Conservation (phyloP, 2,329 filamentous ascomycete species). For the Colletotrichum godetiae region DNA sequence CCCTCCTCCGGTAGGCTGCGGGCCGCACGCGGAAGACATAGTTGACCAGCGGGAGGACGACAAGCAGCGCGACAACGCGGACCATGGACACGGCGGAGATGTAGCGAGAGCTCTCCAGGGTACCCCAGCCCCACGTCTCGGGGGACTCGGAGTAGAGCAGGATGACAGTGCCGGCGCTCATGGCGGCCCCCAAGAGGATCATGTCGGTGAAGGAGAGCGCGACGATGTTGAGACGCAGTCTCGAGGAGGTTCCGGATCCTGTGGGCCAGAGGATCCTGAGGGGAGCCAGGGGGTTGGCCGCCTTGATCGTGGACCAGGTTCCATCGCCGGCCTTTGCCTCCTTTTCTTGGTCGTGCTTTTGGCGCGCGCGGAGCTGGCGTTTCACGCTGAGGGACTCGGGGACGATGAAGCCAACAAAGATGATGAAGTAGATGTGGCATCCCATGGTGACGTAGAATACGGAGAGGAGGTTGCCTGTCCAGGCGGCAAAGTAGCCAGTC, state of each 20-base stretch:
- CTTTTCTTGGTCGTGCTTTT: slow-evolving; percentile 68
- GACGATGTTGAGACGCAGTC: slow-evolving; percentile 83
- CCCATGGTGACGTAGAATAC: slow-evolving; percentile 85
- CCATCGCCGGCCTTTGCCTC: slow-evolving; percentile 46
- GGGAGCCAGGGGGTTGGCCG: slow-evolving; percentile 77
- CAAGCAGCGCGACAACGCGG: slow-evolving; percentile 80
- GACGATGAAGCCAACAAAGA: slow-evolving; percentile 76
- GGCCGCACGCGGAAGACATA: slow-evolving; percentile 75
- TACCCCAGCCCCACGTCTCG: slow-evolving; percentile 84
- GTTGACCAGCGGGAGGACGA: slow-evolving; percentile 80
- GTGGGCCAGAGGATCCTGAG: slow-evolving; percentile 82
- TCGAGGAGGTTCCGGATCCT: slow-evolving; percentile 67
- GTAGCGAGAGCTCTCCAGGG: slow-evolving; percentile 82
- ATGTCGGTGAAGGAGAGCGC: slow-evolving; percentile 84
- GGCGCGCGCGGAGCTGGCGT: slow-evolving; percentile 76
- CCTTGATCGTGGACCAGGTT: slow-evolving; percentile 43
- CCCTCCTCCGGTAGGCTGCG: slow-evolving; percentile 53
- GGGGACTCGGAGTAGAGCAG: slow-evolving; percentile 85
- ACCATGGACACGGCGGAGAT: slow-evolving; percentile 82
- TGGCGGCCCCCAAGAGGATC: slow-evolving; percentile 82
- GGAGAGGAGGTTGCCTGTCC: slow-evolving; percentile 79
- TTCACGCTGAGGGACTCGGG: slow-evolving; percentile 87
- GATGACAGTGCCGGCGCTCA: slow-evolving; percentile 84
- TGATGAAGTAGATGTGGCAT: slow-evolving; percentile 79
- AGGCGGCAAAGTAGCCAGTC: slow-evolving; percentile 82